A percentile compares a stretch with the other conserved stretches of the same genome.
Conservation (phyloP, 208 protist genomes). For the Dictyostelium gargantuum region DNA sequence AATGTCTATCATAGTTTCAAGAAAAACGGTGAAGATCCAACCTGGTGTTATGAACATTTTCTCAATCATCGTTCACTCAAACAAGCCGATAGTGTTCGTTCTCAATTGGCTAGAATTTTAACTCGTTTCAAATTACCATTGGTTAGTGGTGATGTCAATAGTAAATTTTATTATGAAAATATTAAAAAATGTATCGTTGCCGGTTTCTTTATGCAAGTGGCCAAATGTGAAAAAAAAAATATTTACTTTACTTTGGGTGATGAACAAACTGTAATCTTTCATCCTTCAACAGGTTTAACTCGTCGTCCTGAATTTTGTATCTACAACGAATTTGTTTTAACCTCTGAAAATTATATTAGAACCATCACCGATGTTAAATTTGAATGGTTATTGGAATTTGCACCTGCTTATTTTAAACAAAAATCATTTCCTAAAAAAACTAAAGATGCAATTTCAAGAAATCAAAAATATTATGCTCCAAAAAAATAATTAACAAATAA, state of each 20-base stretch:
- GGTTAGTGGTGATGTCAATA: slow-evolving; percentile 76
- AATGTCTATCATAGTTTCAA: slow-evolving; percentile 93
- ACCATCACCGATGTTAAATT: slow-evolving; percentile 95
- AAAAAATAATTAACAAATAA: background rate
- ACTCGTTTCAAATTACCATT: slow-evolving; percentile 79
- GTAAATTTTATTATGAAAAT: slow-evolving; percentile 85
- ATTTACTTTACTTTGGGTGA: slow-evolving; percentile 97
- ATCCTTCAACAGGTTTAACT: slow-evolving; percentile 89
- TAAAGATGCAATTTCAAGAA: slow-evolving; percentile 5
- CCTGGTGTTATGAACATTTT: slow-evolving; percentile 90
- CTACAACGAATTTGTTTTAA: slow-evolving; percentile 97
- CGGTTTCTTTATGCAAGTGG: slow-evolving; percentile 97
- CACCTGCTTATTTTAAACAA: slow-evolving; percentile 14
- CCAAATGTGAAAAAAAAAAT: slow-evolving; percentile 93
- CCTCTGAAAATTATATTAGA: slow-evolving; percentile 94
- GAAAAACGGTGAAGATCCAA: slow-evolving; percentile 55
- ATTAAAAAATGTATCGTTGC: slow-evolving; percentile 92
- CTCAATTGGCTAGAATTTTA: slow-evolving; percentile 88
- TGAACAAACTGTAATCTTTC: slow-evolving; percentile 92
- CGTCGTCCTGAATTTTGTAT: slow-evolving; percentile 97
- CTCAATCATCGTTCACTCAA: slow-evolving; percentile 88
- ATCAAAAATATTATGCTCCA: background rate
- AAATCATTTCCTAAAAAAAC: background rate
- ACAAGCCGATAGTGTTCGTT: slow-evolving; percentile 87
- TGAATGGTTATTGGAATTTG: slow-evolving; percentile 88